Percentiles rank a stretch among this genome's conserved stretches.
Conservation (phyloP, 1,139 yeast species). For the Chernovozyma aurita region DNA sequence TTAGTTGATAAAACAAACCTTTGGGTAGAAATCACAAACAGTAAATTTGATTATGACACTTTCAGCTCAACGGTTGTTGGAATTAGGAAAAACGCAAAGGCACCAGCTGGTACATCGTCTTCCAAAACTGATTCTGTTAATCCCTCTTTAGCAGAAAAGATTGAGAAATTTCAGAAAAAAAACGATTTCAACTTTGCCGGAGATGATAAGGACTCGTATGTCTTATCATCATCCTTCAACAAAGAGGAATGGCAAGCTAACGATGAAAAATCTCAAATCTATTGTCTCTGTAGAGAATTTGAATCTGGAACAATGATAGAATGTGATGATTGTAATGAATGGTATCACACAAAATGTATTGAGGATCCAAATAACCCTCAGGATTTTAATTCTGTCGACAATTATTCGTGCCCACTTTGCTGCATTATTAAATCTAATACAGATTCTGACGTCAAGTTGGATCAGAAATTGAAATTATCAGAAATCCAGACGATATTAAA, state of each 20-base stretch:
- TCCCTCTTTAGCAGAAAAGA: constrained; percentile 14
- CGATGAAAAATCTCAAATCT: constrained; percentile 33
- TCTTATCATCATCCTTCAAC: constrained; percentile 23
- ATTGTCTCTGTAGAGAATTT: constrained; percentile 66
- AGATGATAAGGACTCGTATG: constrained; percentile 30
- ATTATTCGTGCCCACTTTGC: constrained; percentile 67
- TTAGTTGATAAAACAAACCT: too few species aligned
- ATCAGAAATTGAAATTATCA: not conserved
- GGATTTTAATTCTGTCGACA: constrained; percentile 32
- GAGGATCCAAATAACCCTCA: constrained; percentile 23
- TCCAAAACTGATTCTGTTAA: not conserved
- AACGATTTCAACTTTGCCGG: constrained; percentile 33
- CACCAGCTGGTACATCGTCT: not conserved
- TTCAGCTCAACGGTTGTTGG: not conserved
- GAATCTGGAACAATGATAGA: constrained; percentile 76
- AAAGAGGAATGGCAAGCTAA: constrained; percentile 16
- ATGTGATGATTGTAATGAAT: constrained; percentile 74
- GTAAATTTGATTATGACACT: not conserved
- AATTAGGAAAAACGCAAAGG: not conserved
- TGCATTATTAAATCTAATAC: constrained; percentile 13
- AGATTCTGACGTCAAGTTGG: not conserved
- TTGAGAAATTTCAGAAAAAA: constrained; percentile 28
- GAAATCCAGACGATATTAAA: not conserved
- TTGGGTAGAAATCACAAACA: not conserved
- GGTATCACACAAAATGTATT: constrained; percentile 75